Evolutionary conservation across 1,139 yeast species (phyloP).

Genomic region (Geotrichum klebahnii): DNA sequence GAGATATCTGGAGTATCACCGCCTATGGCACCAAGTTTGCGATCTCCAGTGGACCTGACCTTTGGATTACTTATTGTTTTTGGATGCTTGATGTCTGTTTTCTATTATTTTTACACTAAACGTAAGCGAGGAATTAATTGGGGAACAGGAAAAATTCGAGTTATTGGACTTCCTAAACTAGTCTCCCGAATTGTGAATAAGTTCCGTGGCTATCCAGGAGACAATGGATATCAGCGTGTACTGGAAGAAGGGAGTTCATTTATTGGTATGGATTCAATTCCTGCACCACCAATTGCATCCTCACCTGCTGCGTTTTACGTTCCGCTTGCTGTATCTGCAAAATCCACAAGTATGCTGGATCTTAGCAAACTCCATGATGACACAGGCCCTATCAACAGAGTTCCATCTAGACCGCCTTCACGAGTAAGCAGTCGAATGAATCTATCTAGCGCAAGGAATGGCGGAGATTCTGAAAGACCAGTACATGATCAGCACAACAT

Average conservation of each 20-base stretch:
- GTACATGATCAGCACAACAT: background rate
- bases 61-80: constrained; percentile 1
- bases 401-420: constrained; percentile 23
- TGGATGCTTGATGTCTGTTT: background rate
- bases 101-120: constrained; percentile 7
- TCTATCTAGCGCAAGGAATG: background rate
- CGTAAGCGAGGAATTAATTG: constrained; percentile 13
- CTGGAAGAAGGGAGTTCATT: constrained; percentile 20
- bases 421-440: constrained; percentile 27
- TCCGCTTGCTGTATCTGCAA: constrained; percentile 24
- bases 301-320: constrained; percentile 20
- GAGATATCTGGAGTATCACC: constrained; percentile 15
- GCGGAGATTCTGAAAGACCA: constrained; percentile 1
- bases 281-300: constrained; percentile 21
- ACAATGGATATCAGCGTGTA: constrained; percentile 15
- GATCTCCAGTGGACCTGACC: background rate
- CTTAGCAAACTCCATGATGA: constrained; percentile 23
- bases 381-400: constrained; percentile 1
- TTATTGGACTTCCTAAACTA: constrained; percentile 6
- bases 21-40: constrained; percentile 3
- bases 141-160: constrained; percentile 7
- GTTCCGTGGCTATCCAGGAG: constrained; percentile 4
- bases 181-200: background rate
- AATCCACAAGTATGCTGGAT: constrained; percentile 34
- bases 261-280: constrained; percentile 15